Percentiles rank a stretch among this genome's conserved stretches.
Conservation (phyloP, 768 basidiomycete genomes). For the Boletus pseudo-olivaceus region DNA sequence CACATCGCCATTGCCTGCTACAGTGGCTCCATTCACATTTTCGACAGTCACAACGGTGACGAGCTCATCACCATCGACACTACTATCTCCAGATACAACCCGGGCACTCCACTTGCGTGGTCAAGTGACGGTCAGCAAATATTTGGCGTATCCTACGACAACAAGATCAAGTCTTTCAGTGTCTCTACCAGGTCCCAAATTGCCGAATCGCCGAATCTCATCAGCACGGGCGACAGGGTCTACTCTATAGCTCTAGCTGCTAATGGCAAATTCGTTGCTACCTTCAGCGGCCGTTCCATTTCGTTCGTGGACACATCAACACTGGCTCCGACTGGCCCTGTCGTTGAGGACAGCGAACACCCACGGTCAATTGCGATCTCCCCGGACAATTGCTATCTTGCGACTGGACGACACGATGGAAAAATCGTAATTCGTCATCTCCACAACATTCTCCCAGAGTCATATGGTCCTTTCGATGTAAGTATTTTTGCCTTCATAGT, state of each 20-base stretch:
- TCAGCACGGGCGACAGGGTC: too few relatives aligned
- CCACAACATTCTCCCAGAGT: neutral
- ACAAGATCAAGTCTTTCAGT: too few relatives aligned
- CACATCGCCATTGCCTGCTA: too few relatives aligned
- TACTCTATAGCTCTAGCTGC: neutral
- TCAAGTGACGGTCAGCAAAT: too few relatives aligned
- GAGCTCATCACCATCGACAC: too few relatives aligned
- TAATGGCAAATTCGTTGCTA: neutral
- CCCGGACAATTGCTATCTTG: neutral
- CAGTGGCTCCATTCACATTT: too few relatives aligned
- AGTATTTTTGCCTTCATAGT: neutral
- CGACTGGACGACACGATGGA: neutral
- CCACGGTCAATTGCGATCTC: neutral
- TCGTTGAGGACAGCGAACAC: neutral
- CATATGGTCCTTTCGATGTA: neutral
- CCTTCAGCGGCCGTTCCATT: neutral
- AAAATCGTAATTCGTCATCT: neutral
- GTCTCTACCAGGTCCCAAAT: neutral
- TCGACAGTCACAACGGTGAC: too few relatives aligned
- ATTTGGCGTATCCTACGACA: too few relatives aligned
- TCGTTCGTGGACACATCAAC: neutral
- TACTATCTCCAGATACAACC: too few relatives aligned
- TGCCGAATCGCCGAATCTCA: too few relatives aligned
- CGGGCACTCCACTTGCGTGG: too few relatives aligned
- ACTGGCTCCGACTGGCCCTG: neutral